These are phyloP conservation scores for Fabrea salina DNA, from an alignment of 169 alveolate genomes.

Conservation along the genomic window DNA sequence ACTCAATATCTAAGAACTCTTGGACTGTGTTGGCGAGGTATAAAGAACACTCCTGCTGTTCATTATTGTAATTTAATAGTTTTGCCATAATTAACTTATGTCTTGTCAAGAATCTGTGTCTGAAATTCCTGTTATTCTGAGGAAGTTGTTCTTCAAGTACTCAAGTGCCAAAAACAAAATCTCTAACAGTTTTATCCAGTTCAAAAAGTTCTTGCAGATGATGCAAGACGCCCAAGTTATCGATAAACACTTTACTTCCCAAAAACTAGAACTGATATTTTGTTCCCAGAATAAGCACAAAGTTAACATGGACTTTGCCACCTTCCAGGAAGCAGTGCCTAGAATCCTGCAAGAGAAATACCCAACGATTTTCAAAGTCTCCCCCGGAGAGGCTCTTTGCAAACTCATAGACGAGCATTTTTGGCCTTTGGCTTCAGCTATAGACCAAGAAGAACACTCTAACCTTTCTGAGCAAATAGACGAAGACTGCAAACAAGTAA, in stretches of 20 bases:
- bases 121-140: too few species aligned
- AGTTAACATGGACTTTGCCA: constrained; percentile 52
- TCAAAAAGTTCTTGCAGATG: constrained; percentile 44
- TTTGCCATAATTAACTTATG: too few species aligned
- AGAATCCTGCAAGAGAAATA: constrained; percentile 39
- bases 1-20: too few species aligned
- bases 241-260: constrained; percentile 20
- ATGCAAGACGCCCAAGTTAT: constrained; percentile 50
- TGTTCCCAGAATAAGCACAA: constrained; percentile 45
- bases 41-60: too few species aligned
- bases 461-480: constrained; percentile 13
- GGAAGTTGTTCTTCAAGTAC: background rate
- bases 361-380: background rate
- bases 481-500: constrained; percentile 28
- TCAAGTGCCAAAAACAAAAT: background rate
- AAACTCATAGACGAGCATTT: constrained; percentile 36
- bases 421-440: constrained; percentile 43
- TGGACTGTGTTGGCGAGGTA: too few species aligned
- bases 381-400: constrained; percentile 46
- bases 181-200: constrained; percentile 18
- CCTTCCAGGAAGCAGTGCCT: constrained; percentile 43
- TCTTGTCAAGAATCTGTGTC: too few species aligned
- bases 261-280: constrained; percentile 50
- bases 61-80: too few species aligned
- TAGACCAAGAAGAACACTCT: background rate